Evolutionary conservation across 805 yeast genomes (phyloP), one percentile per base, ranked within the genome.

Genomic region (Ogataea degrootiae): DNA sequence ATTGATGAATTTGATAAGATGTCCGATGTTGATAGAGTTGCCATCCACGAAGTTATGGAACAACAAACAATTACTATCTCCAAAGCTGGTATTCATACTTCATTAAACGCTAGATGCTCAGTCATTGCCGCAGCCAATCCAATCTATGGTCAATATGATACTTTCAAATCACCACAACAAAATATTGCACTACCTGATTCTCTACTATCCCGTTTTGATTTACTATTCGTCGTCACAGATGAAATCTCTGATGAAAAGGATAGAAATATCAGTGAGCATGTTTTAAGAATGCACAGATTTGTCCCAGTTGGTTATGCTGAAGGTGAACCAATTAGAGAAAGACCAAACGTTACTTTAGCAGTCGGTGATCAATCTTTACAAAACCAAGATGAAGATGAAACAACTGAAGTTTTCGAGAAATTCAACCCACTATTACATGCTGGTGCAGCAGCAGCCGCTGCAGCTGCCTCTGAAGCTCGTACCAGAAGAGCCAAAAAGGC

Each of bases 31-130:
- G 99, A 94, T 71, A 79, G 99, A 64, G 98, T 94, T 44, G 98
- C 98, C 1, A 94, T 94, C 61, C 99, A 94, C 69, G 99, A 94
- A 77, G 99, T 94, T 43, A 94, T 94, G 99, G 99, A 94, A 72
- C 99, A 94, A 71, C 99, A 94, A 68, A 94, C 99, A 0, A 97
- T 92, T 29, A 91, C 98, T 2, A 91, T 92, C 61, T 96, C 98
- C 44, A 92, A 92, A 67, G 99, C 98, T 5, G 99, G 99, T 54
- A 92, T 92, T 60, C 97, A 92, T 67, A 91, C 98, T 2, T 86
- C 98, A 6, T 76, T 92, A 57, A 92, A 92, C 63, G 98, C 99
- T 14, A 81, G 99, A 60, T 92, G 98, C 71, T 86, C 96, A 29
- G 98, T 92, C 16, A 79, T 92, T 55, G 98, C 98, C 1, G 99